A percentile compares a stretch with the other conserved stretches of the same genome.
Evolutionary conservation across 2,329 filamentous ascomycete species (phyloP).

Genomic region (Bertia moriformis): DNA sequence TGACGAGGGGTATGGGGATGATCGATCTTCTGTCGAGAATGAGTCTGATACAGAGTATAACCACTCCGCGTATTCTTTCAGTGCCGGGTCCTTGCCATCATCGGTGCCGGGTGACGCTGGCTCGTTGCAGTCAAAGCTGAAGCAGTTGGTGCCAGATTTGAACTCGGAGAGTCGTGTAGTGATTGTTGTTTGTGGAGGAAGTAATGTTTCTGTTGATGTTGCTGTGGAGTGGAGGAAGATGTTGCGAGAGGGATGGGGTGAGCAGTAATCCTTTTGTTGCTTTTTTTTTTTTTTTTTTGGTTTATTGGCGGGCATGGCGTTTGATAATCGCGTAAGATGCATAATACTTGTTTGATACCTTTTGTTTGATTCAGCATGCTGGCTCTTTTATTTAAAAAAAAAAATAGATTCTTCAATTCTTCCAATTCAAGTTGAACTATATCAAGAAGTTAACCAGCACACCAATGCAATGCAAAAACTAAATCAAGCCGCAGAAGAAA

Average conservation of each 20-base stretch:
- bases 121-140: constrained; percentile 8
- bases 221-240: neutral
- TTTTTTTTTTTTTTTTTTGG: no score
- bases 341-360: no score
- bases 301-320: no score
- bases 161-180: neutral
- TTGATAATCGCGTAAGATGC: no score
- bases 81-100: no score
- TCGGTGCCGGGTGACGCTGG: neutral
- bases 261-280: constrained; percentile 5
- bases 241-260: constrained; percentile 12
- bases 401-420: no score
- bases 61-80: neutral
- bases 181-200: neutral
- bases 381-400: no score
- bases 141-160: neutral
- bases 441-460: no score
- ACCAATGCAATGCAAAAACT: no score
- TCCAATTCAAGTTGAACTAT: no score
- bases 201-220: neutral
- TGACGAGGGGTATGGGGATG: constrained; percentile 1
- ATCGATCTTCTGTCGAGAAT: neutral
- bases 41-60: neutral
- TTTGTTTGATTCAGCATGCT: no score
- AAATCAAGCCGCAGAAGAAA: neutral